Base-by-base conservation (phyloP, 2,329 filamentous ascomycete genomes). In the Davidsoniella virescens region DNA sequence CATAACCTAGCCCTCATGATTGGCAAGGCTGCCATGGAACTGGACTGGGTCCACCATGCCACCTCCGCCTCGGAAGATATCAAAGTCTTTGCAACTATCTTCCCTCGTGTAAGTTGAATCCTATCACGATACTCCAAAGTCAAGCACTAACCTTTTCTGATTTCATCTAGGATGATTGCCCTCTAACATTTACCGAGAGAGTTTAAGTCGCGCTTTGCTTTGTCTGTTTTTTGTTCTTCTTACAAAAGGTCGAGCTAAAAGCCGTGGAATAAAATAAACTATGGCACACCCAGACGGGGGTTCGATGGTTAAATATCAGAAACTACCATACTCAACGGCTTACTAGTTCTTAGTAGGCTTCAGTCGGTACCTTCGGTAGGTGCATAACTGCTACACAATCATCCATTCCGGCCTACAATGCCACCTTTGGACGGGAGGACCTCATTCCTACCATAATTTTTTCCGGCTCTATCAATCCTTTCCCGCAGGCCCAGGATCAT, bases 81-180 rank as follows among this genome's bases (percentile, higher is more conserved):
- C 67, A 90, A 94, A 71, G 90, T 96, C 57, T 98, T 96, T 68
- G 92, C 92, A 39, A 95, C 87, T 25, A 94, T 98, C 59, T 98
- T 98, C 75, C 92, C 92, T 51, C 83, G 84, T 83, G 88, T 93
- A 68, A 65, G 80, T 69, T 47, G 38, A 25, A 40, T 53, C 51
- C 55, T 29, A 40, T 50, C 4, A 36, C 17, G 20, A 48, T 8
- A 45, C 57, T 51, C 20, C 38, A 50, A 6, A 20, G 23, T 1
- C 2, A 40, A 37, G 14, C 7, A 54, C 58, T 63, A 55, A 69
- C 57, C 36, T 42, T 17, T 18, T 37, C n/a, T 41, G 16, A 14
- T 4, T 10, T 9, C 26, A 33, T 25, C 0, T 56, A 90, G 84
- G 86, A 93, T 62, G 82, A 92, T 63, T 92, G 85, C 67, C 80